Base-by-base conservation (phyloP, 2,329 filamentous ascomycete genomes). In the Colletotrichum sp. region DNA sequence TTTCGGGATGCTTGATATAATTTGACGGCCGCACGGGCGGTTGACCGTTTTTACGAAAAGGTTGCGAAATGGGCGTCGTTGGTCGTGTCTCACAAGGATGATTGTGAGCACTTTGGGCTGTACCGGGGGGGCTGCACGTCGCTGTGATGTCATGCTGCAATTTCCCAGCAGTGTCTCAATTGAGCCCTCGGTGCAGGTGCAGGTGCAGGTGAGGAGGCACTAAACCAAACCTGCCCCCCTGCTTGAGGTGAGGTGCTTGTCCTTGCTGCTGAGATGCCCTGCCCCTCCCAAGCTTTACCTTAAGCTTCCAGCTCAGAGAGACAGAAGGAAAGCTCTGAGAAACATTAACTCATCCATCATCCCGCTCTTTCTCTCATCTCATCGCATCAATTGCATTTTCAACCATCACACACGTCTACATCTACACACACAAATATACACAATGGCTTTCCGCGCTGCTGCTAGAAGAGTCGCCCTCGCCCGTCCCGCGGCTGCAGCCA, bases 391-490 rank as follows among this genome's bases (percentile, higher is more conserved):
- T 36, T 44, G 49, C 34, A 36, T 32, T 13, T 60, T 21, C 63
- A 28, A 49, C 39, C n/a, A 26, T 26, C 15, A 9, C 32, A 13
- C 36, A 59, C 75, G 71, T n/a, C 39, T 59, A 68, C 66, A 52
- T 3, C 32, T 13, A 36, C 26, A 28, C 30, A 21, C 28, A n/a
- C 57, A 13, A 49, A 18, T 16, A 18, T 6, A 34, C 39, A 78
- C 28, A 70, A 87, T 87, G 85, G 80, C 85, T 44, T 84, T 86
- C 81, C 85, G 85, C 70, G 76, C 80, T 67, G 80, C 84, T 57
- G 75, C 85, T 62, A 83, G 85, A 71, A 84, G 82, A 52, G 77
- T 81, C 62, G 81, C 81, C 52, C 78, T 83, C 71, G 79, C 82
- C 62, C 81, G 82, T 59, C 81, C 85, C 69, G 75, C 81, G 44